Conservation (phyloP, 2,329 filamentous ascomycete genomes). For the Triangularia setosa region DNA sequence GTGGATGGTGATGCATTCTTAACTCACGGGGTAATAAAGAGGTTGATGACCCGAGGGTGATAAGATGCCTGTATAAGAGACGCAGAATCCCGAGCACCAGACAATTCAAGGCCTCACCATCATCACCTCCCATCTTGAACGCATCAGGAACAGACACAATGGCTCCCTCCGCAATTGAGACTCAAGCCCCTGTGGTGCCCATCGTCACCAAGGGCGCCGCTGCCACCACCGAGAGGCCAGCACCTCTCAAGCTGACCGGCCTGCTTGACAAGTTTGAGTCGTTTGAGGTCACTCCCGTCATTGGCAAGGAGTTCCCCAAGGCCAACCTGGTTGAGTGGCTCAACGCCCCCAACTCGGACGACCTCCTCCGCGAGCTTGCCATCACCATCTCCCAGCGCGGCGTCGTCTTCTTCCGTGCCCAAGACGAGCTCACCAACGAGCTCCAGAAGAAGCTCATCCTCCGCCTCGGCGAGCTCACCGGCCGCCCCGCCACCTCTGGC, state of each 20-base stretch:
- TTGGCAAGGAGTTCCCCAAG: constrained; percentile 58
- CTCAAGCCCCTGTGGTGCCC: constrained; percentile 6
- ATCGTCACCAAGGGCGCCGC: constrained; percentile 13
- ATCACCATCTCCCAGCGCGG: constrained; percentile 62
- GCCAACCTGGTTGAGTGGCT: constrained; percentile 59
- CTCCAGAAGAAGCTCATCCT: constrained; percentile 58
- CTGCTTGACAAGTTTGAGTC: constrained; percentile 48
- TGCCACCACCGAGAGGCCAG: constrained; percentile 6
- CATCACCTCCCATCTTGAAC: not conserved
- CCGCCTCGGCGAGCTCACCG: constrained; percentile 55
- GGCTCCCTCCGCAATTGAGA: constrained; percentile 28
- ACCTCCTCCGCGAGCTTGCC: constrained; percentile 61
- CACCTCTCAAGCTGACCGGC: constrained; percentile 48
- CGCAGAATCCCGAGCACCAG: not conserved
- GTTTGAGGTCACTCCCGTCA: constrained; percentile 58
- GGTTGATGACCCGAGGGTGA: not conserved
- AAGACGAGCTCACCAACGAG: constrained; percentile 53
- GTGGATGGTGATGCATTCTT: not conserved
- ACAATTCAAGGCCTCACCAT: not conserved
- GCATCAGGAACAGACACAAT: constrained; percentile 11
- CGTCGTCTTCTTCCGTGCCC: constrained; percentile 62
- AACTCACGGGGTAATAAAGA: not conserved
- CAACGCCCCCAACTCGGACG: constrained; percentile 57
- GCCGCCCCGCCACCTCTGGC: constrained; percentile 53
- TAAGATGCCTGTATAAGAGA: constrained; percentile 1